phyloP scores from a whole-genome alignment of 768 basidiomycete genomes.

The Rhodotorula diobovata region DNA sequence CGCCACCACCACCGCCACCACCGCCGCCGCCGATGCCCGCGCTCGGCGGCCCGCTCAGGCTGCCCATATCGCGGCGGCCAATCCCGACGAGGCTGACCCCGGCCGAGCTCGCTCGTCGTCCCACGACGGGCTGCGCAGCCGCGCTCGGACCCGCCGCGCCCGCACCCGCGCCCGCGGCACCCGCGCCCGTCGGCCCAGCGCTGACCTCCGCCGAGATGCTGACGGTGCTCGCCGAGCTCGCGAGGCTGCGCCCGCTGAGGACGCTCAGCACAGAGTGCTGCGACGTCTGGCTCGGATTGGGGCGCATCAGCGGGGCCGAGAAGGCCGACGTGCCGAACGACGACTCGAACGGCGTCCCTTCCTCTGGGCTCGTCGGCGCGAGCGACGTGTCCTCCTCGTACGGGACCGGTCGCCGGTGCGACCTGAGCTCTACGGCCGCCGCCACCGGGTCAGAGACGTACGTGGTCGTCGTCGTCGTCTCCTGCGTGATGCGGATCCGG shows the following conservation, averaged over 20 bases:
- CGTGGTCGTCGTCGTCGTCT: constrained; percentile 18
- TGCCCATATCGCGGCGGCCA: background rate
- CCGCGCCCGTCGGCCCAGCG: background rate
- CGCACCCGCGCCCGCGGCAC: background rate
- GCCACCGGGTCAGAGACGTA: background rate
- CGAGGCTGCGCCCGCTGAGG: background rate
- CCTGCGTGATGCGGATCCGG: constrained; percentile 28
- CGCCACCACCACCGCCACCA: background rate
- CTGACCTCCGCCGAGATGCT: constrained; percentile 1
- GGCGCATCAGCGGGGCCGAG: constrained; percentile 4
- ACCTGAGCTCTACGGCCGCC: background rate
- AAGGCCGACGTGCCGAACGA: constrained; percentile 7
- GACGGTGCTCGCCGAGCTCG: constrained; percentile 9
- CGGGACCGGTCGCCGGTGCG: background rate
- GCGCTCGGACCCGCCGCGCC: background rate
- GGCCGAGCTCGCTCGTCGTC: constrained; percentile 7
- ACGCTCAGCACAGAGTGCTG: background rate
- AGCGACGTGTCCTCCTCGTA: background rate
- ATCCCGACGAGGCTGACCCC: constrained; percentile 1
- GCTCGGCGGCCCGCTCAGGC: background rate
- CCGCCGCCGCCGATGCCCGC: too few species aligned
- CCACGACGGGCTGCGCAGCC: background rate
- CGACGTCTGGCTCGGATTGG: constrained; percentile 3
- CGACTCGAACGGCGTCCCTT: constrained; percentile 4
- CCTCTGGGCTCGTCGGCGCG: constrained; percentile 1